Conservation (phyloP, 2,329 filamentous ascomycete species). For the Nakataea oryzae region DNA sequence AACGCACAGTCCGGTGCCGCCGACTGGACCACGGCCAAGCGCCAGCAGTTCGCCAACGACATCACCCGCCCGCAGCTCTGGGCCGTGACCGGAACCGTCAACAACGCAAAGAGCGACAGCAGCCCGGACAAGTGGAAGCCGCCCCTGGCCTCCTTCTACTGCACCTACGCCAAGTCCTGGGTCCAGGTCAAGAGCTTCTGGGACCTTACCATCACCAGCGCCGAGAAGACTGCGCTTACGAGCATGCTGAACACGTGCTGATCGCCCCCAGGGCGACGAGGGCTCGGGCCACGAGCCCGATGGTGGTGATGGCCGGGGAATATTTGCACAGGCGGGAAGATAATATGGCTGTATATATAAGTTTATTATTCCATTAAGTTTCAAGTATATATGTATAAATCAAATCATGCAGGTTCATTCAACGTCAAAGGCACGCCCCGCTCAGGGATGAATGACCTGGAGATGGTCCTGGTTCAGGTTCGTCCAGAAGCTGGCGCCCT, state of each 20-base stretch:
- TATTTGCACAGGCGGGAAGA: not conserved
- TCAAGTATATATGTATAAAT: not conserved
- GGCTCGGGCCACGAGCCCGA: no score
- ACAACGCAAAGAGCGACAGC: slow-evolving; percentile 62
- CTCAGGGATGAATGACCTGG: slow-evolving; percentile 6
- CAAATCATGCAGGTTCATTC: not conserved
- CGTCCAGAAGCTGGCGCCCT: slow-evolving; percentile 39
- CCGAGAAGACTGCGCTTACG: slow-evolving; percentile 59
- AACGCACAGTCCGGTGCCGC: slow-evolving; percentile 53
- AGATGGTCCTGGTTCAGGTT: slow-evolving; percentile 29
- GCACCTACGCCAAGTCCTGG: slow-evolving; percentile 70
- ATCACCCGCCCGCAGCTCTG: slow-evolving; percentile 64
- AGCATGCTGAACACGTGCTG: slow-evolving; percentile 57
- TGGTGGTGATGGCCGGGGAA: no score
- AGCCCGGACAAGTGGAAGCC: slow-evolving; percentile 72
- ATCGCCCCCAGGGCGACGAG: no score
- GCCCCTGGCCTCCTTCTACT: slow-evolving; percentile 57
- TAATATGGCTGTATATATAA: not conserved
- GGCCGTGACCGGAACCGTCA: slow-evolving; percentile 69
- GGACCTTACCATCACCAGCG: slow-evolving; percentile 54
- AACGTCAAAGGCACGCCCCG: not conserved
- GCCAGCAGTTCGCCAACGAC: slow-evolving; percentile 68
- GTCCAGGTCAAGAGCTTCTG: slow-evolving; percentile 70
- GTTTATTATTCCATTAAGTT: not conserved
- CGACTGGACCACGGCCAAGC: slow-evolving; percentile 57